A percentile compares a stretch with the other conserved stretches of the same genome.
These are phyloP conservation scores for Kodamaea hsintzibuensis DNA, from an alignment of 805 yeast genomes.

Conservation along the genomic window DNA sequence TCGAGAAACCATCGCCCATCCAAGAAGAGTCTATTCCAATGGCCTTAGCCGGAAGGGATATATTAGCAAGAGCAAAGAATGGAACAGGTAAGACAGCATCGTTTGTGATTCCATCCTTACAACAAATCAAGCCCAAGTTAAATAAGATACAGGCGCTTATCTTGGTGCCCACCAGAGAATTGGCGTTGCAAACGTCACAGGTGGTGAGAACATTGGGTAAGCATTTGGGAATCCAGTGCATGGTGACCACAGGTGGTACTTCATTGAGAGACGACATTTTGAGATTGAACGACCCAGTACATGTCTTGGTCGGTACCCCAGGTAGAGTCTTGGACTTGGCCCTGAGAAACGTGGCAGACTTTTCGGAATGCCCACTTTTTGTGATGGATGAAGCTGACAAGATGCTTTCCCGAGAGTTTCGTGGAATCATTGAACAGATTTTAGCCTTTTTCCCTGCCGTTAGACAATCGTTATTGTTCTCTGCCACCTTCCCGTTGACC, in stretches of 20 bases:
- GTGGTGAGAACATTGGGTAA: conserved; percentile 95
- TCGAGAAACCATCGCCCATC: conserved; percentile 96
- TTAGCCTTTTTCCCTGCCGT: conserved; percentile 70
- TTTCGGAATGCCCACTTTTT: conserved; percentile 81
- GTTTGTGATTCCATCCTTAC: conserved; percentile 89
- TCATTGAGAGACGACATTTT: conserved; percentile 89
- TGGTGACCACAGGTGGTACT: conserved; percentile 99
- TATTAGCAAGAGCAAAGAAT: conserved; percentile 95
- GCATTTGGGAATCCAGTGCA: conserved; percentile 87
- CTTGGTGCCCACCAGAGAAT: conserved; percentile 95
- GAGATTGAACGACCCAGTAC: conserved; percentile 90
- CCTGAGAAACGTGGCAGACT: conserved; percentile 80
- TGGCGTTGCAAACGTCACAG: conserved; percentile 96
- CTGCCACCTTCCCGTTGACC: conserved; percentile 95
- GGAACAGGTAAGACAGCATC: conserved; percentile 99
- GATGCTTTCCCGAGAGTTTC: conserved; percentile 89
- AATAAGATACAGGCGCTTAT: conserved; percentile 89
- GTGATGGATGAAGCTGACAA: conserved; percentile 99
- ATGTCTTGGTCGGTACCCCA: conserved; percentile 94
- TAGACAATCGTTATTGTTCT: conserved; percentile 79
- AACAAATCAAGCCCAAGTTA: conserved; percentile 80
- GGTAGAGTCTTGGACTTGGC: conserved; percentile 97
- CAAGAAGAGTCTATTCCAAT: conserved; percentile 97
- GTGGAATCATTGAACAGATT: conserved; percentile 82
- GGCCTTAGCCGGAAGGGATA: conserved; percentile 93